Percentiles rank a stretch among this genome's conserved stretches.
Evolutionary conservation across 805 yeast genomes (phyloP).

Genomic region (Hanseniaspora singularis): DNA sequence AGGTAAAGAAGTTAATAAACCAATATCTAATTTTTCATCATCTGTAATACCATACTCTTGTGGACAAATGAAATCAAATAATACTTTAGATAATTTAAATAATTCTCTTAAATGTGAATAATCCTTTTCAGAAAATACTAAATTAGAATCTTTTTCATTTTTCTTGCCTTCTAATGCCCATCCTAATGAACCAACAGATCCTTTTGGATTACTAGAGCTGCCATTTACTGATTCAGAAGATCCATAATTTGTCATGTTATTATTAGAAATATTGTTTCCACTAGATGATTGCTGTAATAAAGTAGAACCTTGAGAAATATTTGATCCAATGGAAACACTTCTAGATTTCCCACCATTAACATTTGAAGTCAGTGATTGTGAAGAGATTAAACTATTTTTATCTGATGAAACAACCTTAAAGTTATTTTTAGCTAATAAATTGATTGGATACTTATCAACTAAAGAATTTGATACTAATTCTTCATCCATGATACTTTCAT

Average conservation of each 20-base stretch:
- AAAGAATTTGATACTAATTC: constrained; percentile 33
- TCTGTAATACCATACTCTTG: constrained; percentile 97
- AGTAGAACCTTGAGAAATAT: constrained; percentile 12
- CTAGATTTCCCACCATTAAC: constrained; percentile 3
- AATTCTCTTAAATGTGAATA: constrained; percentile 75
- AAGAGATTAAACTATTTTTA: constrained; percentile 10
- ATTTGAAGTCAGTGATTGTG: constrained; percentile 10
- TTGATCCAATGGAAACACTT: constrained; percentile 17
- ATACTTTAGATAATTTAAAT: constrained; percentile 77
- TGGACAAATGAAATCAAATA: constrained; percentile 95
- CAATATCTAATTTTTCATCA: constrained; percentile 90
- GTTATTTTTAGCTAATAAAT: constrained; percentile 62
- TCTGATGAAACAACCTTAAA: constrained; percentile 41
- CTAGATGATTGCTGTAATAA: constrained; percentile 23
- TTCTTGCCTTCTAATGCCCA: constrained; percentile 47
- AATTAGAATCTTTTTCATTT: constrained; percentile 21
- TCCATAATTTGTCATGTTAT: constrained; percentile 17
- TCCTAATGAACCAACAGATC: constrained; percentile 53
- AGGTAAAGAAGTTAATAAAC: constrained; percentile 85
- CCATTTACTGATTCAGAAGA: constrained; percentile 16
- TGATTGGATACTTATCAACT: constrained; percentile 62
- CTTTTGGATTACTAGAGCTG: constrained; percentile 18
- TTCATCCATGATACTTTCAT: constrained; percentile 27
- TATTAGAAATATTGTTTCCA: constrained; percentile 17
- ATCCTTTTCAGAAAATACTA: constrained; percentile 64